phyloP scores from a whole-genome alignment of 1,139 yeast species.

The Geotrichum europaeum region DNA sequence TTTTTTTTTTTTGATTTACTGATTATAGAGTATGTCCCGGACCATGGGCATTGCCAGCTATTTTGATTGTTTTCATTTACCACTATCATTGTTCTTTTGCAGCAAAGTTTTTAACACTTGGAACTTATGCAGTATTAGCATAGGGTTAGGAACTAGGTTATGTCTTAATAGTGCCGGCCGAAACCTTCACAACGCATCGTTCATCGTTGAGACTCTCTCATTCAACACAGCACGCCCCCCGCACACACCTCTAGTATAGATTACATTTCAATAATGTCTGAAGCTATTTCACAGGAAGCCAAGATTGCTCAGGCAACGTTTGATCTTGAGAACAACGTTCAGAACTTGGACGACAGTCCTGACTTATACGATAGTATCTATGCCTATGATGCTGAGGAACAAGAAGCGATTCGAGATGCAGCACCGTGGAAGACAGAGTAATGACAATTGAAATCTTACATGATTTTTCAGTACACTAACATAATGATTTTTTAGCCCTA shows the following conservation, averaged over 20 bases:
- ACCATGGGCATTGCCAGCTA: too few relatives aligned
- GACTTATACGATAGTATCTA: slow-evolving; percentile 28
- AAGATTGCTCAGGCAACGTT: slow-evolving; percentile 31
- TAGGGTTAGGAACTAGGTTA: not conserved
- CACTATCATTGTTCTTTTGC: too few relatives aligned
- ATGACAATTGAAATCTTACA: slow-evolving; percentile 6
- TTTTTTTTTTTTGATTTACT: too few relatives aligned
- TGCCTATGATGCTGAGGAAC: slow-evolving; percentile 29
- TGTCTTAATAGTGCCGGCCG: not conserved
- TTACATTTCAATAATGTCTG: not conserved
- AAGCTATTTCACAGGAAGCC: slow-evolving; percentile 12
- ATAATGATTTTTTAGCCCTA: slow-evolving; percentile 32
- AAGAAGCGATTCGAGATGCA: slow-evolving; percentile 26
- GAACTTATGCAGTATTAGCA: not conserved
- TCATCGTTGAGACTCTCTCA: not conserved
- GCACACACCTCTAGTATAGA: not conserved
- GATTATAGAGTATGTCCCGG: too few relatives aligned
- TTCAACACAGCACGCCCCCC: not conserved
- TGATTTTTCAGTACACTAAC: slow-evolving; percentile 21
- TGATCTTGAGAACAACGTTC: slow-evolving; percentile 32
- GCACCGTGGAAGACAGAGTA: slow-evolving; percentile 45
- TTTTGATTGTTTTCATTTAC: too few relatives aligned
- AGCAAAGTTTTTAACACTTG: not conserved
- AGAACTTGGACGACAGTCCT: slow-evolving; percentile 20
- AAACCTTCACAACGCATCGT: not conserved